A percentile compares a stretch with the other conserved stretches of the same genome.
Conservation (phyloP, 2,329 filamentous ascomycete genomes). For the Fusarium hostae region DNA sequence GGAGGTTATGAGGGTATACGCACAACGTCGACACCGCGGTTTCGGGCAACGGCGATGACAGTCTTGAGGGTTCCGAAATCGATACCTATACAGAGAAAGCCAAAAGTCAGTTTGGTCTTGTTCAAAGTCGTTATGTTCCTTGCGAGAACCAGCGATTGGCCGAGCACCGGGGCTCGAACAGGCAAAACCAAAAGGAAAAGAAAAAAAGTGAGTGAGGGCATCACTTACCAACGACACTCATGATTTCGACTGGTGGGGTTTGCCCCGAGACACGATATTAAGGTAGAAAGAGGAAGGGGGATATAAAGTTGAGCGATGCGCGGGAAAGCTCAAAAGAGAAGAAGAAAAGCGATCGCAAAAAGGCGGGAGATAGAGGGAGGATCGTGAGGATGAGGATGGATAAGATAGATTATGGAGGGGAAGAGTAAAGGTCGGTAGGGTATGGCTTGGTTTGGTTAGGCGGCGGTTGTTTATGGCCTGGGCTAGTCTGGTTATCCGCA, state of each 20-base stretch:
- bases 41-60: slow-evolving; percentile 95
- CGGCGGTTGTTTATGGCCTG: slow-evolving; percentile 32
- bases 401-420: slow-evolving; percentile 28
- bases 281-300: slow-evolving; percentile 22
- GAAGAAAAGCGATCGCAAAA: slow-evolving; percentile 34
- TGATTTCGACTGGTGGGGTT: slow-evolving; percentile 53
- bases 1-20: slow-evolving; percentile 58
- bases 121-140: slow-evolving; percentile 9
- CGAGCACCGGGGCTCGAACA: background rate
- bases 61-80: slow-evolving; percentile 98
- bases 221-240: slow-evolving; percentile 65
- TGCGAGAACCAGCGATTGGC: background rate
- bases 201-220: background rate
- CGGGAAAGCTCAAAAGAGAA: slow-evolving; percentile 37
- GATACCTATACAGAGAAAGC: slow-evolving; percentile 67
- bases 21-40: slow-evolving; percentile 99
- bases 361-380: slow-evolving; percentile 22
- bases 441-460: slow-evolving; percentile 24
- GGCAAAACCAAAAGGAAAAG: background rate
- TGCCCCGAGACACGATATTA: slow-evolving; percentile 40
- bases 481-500: too few species aligned
- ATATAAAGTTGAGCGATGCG: slow-evolving; percentile 27
- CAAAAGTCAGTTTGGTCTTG: slow-evolving; percentile 32
- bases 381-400: slow-evolving; percentile 29
- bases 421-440: slow-evolving; percentile 10